Conservation (phyloP, 371 early-diverging fungal genomes). For the Lichtheimia ramosa region DNA sequence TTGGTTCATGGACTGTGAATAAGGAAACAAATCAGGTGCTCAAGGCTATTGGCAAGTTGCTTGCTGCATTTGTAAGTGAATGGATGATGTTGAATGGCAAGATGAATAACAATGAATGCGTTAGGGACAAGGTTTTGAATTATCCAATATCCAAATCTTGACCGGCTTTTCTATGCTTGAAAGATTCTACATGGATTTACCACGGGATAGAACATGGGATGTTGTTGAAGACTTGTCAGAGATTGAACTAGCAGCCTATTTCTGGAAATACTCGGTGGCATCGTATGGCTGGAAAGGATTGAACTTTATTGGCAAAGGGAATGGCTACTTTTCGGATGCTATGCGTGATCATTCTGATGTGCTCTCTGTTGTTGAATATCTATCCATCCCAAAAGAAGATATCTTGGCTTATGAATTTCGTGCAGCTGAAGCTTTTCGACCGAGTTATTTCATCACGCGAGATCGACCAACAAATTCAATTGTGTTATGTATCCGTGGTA, state of each 20-base stretch:
- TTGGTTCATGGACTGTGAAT: slow-evolving; percentile 51
- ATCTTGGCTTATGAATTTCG: slow-evolving; percentile 78
- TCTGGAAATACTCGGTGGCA: slow-evolving; percentile 66
- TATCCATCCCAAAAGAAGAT: slow-evolving; percentile 69
- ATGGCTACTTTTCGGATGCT: slow-evolving; percentile 69
- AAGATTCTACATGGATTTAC: slow-evolving; percentile 54
- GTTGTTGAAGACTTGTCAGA: slow-evolving; percentile 46
- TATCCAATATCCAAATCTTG: slow-evolving; percentile 74
- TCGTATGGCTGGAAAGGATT: slow-evolving; percentile 85
- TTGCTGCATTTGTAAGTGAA: slow-evolving; percentile 64
- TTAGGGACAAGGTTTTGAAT: slow-evolving; percentile 79
- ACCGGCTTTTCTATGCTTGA: slow-evolving; percentile 69
- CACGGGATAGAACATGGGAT: slow-evolving; percentile 45
- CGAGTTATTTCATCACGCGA: slow-evolving; percentile 77
- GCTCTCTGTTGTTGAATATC: slow-evolving; percentile 67
- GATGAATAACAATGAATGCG: neutral
- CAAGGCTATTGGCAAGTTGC: slow-evolving; percentile 62
- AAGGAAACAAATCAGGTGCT: slow-evolving; percentile 67
- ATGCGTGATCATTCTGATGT: slow-evolving; percentile 72
- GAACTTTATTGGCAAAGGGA: slow-evolving; percentile 77
- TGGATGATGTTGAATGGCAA: neutral
- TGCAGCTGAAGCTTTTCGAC: slow-evolving; percentile 71
- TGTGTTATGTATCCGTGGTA: slow-evolving; percentile 80
- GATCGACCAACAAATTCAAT: slow-evolving; percentile 72
- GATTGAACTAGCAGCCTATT: slow-evolving; percentile 58